Conservation (phyloP, 345 rosid genomes). For the Citrus medica region DNA sequence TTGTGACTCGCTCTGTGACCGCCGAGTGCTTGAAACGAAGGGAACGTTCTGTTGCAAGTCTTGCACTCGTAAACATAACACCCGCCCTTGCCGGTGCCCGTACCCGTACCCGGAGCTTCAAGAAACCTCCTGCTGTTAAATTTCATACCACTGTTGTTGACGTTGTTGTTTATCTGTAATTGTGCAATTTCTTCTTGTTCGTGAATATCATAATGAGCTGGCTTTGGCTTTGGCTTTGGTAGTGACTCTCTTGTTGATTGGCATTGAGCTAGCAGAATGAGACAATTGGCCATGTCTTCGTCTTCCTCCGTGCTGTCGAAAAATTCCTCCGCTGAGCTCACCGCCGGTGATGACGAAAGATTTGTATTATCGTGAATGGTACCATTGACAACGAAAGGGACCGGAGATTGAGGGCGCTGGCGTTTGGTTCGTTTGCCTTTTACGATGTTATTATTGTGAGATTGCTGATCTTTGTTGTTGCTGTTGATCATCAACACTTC, state of each 20-base stretch:
- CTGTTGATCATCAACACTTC: conserved; percentile 24
- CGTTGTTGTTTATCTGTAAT: not conserved
- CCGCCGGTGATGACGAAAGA: conserved; percentile 26
- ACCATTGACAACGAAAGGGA: conserved; percentile 34
- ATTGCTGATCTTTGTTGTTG: conserved; percentile 21
- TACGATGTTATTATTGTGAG: conserved; percentile 20
- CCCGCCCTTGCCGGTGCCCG: conserved; percentile 57
- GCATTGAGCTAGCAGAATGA: conserved; percentile 87
- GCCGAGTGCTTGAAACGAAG: conserved; percentile 95
- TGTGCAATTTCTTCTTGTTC: not conserved
- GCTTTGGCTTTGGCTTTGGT: not conserved
- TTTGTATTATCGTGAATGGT: conserved; percentile 6
- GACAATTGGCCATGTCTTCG: conserved; percentile 90
- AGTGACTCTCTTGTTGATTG: conserved; percentile 27
- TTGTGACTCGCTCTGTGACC: conserved; percentile 98
- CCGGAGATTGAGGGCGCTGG: conserved; percentile 58
- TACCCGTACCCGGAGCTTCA: conserved; percentile 38
- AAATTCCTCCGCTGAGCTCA: conserved; percentile 28
- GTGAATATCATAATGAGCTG: not conserved
- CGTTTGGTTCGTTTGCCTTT: conserved; percentile 90
- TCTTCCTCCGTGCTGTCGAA: conserved; percentile 57
- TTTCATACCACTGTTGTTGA: conserved; percentile 20
- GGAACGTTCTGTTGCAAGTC: conserved; percentile 82
- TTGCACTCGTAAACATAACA: conserved; percentile 88
- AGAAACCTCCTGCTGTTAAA: conserved; percentile 63